Conservation (phyloP, 345 rosid species). For the Brassica cretica region DNA sequence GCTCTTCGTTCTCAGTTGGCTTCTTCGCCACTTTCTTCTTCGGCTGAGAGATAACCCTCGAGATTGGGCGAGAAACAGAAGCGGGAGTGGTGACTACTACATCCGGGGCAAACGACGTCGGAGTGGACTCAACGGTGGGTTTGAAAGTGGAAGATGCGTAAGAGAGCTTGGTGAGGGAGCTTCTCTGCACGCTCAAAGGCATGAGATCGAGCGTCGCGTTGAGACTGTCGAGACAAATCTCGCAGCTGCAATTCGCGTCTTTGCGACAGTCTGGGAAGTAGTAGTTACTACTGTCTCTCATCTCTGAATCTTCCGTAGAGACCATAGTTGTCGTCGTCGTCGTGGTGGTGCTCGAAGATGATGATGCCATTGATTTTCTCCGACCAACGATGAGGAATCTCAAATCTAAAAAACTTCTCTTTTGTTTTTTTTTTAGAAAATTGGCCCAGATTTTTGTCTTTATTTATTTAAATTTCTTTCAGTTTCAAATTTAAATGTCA, state of each 20-base stretch:
- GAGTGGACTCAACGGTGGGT: conserved; percentile 42
- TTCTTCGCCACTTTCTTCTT: conserved; percentile 25
- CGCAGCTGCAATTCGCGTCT: conserved; percentile 81
- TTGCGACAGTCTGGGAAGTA: conserved; percentile 88
- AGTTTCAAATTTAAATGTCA: conserved; percentile 33
- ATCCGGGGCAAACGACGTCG: conserved; percentile 53
- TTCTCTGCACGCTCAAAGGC: conserved; percentile 68
- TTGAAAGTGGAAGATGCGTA: conserved; percentile 32
- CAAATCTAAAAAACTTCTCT: not conserved
- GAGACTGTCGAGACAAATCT: conserved; percentile 82
- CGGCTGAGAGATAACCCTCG: conserved; percentile 39
- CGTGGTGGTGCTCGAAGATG: conserved; percentile 45
- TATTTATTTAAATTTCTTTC: not conserved
- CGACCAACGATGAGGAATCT: conserved; percentile 33
- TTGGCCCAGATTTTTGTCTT: not conserved
- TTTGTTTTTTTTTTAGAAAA: not conserved
- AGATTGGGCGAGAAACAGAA: conserved; percentile 39
- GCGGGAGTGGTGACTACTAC: conserved; percentile 54
- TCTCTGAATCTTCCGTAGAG: conserved; percentile 30
- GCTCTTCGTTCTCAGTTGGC: conserved; percentile 13
- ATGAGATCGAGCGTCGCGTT: conserved; percentile 87
- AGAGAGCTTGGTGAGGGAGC: conserved; percentile 66
- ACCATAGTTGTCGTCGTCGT: conserved; percentile 48
- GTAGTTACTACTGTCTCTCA: conserved; percentile 61
- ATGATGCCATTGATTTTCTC: conserved; percentile 44